phyloP scores from a whole-genome alignment of 352 stramenopile genomes.

The Phytophthora sansomeana region DNA sequence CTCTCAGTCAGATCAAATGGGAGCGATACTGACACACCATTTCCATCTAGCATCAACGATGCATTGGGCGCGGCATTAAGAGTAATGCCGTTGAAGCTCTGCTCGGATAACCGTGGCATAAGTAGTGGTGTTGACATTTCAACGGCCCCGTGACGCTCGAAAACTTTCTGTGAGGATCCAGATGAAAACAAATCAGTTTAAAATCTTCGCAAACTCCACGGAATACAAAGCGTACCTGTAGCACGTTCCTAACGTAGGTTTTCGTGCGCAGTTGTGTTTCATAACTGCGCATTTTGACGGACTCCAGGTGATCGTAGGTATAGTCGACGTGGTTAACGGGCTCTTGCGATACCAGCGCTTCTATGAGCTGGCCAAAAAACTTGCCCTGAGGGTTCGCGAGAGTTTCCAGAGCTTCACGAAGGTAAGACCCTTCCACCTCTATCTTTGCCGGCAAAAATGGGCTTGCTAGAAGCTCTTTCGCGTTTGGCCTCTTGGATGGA shows the following conservation, averaged over 20 bases:
- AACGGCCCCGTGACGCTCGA: slow-evolving; percentile 82
- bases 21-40: slow-evolving; percentile 82
- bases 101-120: slow-evolving; percentile 71
- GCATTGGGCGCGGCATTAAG: slow-evolving; percentile 63
- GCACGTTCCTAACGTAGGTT: slow-evolving; percentile 69
- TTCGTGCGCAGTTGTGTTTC: slow-evolving; percentile 69
- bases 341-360: slow-evolving; percentile 78
- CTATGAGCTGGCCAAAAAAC: slow-evolving; percentile 90
- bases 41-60: slow-evolving; percentile 73
- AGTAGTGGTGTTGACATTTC: slow-evolving; percentile 83
- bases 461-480: slow-evolving; percentile 75
- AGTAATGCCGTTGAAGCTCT: slow-evolving; percentile 75
- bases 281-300: slow-evolving; percentile 79
- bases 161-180: slow-evolving; percentile 64
- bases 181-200: slow-evolving; percentile 11
- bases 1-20: slow-evolving; percentile 88
- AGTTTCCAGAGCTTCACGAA: slow-evolving; percentile 85
- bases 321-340: slow-evolving; percentile 86
- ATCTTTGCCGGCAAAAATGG: slow-evolving; percentile 81
- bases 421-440: slow-evolving; percentile 84
- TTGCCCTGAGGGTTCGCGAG: slow-evolving; percentile 90
- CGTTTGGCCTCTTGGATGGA: slow-evolving; percentile 70
- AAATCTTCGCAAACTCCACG: neutral
- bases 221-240: slow-evolving; percentile 53
- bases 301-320: slow-evolving; percentile 87